phyloP scores from a whole-genome alignment of 768 basidiomycete species.

The Antrodiella citrinella region DNA sequence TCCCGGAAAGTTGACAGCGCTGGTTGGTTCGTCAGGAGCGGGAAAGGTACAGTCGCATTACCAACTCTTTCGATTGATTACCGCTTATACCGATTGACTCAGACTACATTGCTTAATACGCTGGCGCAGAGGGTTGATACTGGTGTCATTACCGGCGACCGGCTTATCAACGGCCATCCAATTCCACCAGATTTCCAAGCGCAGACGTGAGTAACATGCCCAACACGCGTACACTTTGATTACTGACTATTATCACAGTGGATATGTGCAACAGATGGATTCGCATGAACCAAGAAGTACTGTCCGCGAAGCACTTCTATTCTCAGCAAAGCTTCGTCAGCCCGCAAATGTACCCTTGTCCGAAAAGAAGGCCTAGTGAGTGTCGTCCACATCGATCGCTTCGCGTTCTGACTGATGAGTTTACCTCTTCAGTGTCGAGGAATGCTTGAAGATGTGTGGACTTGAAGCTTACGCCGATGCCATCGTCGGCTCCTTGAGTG shows the following conservation, averaged over 20 bases:
- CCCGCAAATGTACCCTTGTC: slow-evolving; percentile 49
- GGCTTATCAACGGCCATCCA: slow-evolving; percentile 37
- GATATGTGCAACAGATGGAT: slow-evolving; percentile 84
- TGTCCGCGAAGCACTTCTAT: slow-evolving; percentile 72
- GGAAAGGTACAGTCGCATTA: slow-evolving; percentile 37
- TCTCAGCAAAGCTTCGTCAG: slow-evolving; percentile 76
- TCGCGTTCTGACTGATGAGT: not conserved
- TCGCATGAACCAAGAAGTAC: slow-evolving; percentile 69
- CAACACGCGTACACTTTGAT: not conserved
- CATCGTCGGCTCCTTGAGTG: slow-evolving; percentile 56
- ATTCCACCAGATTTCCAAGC: slow-evolving; percentile 43
- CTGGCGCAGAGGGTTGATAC: slow-evolving; percentile 30
- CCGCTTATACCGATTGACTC: not conserved
- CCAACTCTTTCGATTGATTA: no score
- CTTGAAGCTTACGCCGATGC: slow-evolving; percentile 60
- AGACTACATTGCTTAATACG: slow-evolving; percentile 45
- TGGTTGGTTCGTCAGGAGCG: slow-evolving; percentile 58
- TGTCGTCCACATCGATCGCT: no score
- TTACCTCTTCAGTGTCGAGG: slow-evolving; percentile 38
- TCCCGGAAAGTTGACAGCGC: slow-evolving; percentile 72
- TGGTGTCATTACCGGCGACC: slow-evolving; percentile 34
- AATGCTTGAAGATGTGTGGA: slow-evolving; percentile 53
- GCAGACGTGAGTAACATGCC: slow-evolving; percentile 30
- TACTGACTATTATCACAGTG: slow-evolving; percentile 29
- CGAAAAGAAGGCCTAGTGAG: slow-evolving; percentile 78